Evolutionary conservation across 2,329 filamentous ascomycete genomes (phyloP).

Genomic region (Aspergillus pseudoglaucus): DNA sequence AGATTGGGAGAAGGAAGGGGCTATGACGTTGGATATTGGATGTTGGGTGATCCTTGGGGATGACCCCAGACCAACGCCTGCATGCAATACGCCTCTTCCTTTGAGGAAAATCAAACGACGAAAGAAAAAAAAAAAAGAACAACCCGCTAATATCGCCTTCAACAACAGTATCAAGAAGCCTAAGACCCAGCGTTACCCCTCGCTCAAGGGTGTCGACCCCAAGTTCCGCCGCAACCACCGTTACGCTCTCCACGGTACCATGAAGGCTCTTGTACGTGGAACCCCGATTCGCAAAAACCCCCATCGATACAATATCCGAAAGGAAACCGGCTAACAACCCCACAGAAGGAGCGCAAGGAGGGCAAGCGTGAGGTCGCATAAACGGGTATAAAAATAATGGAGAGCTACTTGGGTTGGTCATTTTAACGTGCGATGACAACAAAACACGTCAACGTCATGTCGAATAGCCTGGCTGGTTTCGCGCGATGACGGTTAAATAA

Average conservation of each 20-base stretch:
- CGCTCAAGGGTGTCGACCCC: slow-evolving; percentile 95
- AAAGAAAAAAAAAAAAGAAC: slow-evolving; percentile 6
- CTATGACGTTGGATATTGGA: slow-evolving; percentile 8
- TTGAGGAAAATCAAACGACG: neutral
- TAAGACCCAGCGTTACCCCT: slow-evolving; percentile 97
- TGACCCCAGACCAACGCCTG: neutral
- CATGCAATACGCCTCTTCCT: neutral
- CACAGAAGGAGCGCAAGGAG: slow-evolving; percentile 94
- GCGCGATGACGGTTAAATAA: slow-evolving; percentile 18
- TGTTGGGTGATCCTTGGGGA: slow-evolving; percentile 3
- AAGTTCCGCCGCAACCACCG: slow-evolving; percentile 99
- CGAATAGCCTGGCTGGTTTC: slow-evolving; percentile 11
- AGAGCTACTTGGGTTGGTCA: slow-evolving; percentile 28
- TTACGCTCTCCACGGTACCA: slow-evolving; percentile 98
- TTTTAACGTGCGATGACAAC: slow-evolving; percentile 30
- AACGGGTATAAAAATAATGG: slow-evolving; percentile 31
- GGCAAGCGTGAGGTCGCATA: slow-evolving; percentile 87
- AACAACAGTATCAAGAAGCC: slow-evolving; percentile 94
- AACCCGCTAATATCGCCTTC: slow-evolving; percentile 17
- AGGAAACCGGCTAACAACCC: slow-evolving; percentile 26
- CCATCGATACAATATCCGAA: neutral
- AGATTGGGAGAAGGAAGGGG: neutral
- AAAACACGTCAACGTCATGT: slow-evolving; percentile 6
- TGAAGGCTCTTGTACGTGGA: slow-evolving; percentile 84
- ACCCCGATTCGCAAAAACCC: neutral